Conservation (phyloP, 139 green algal species). For the Raphidocelis subcapitata region DNA sequence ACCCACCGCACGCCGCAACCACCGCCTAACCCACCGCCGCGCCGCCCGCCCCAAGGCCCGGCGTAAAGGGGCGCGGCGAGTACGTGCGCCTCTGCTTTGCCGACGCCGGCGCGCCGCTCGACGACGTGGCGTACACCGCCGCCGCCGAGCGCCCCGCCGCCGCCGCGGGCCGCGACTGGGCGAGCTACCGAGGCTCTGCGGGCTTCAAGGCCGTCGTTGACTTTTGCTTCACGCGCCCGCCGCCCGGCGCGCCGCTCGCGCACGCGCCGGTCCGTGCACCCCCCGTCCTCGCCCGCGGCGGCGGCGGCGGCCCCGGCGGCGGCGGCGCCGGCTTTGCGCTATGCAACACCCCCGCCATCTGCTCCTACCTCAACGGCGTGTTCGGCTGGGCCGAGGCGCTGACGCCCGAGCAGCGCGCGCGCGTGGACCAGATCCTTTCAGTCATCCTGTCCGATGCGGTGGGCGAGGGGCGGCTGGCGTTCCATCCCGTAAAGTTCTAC, state of each 20-base stretch:
- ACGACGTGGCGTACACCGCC: slow-evolving; percentile 20
- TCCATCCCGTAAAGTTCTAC: neutral
- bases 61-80: slow-evolving; percentile 52
- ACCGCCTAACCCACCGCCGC: too few species aligned
- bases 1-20: too few species aligned
- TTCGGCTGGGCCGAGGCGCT: too few species aligned
- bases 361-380: neutral
- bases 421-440: neutral
- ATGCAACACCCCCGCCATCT: slow-evolving; percentile 4
- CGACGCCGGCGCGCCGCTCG: slow-evolving; percentile 40
- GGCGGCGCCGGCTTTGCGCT: neutral
- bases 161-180: neutral
- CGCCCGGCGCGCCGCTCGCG: too few species aligned
- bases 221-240: slow-evolving; percentile 23
- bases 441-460: neutral
- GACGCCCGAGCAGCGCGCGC: neutral
- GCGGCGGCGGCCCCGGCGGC: too few species aligned
- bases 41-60: too few species aligned
- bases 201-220: slow-evolving; percentile 32
- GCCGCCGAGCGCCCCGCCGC: neutral
- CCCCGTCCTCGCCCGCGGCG: too few species aligned
- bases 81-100: slow-evolving; percentile 47
- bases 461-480: neutral
- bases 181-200: neutral
- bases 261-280: too few species aligned